Conservation (phyloP, 345 rosid genomes). For the Diplotaxis tenuifolia region DNA sequence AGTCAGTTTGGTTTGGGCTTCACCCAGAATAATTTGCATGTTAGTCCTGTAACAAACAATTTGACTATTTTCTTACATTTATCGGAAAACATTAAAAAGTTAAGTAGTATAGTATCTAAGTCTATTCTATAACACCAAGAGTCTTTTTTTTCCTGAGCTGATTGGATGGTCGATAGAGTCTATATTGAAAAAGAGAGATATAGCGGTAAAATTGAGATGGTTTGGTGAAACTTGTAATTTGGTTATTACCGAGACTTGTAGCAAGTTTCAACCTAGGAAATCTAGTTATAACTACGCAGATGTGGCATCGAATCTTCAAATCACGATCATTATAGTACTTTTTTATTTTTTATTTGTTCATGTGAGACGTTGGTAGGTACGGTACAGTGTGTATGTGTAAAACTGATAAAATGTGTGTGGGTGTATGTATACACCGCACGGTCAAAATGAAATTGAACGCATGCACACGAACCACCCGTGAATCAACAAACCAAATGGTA, state of each 20-base stretch:
- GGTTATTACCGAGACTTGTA: neutral
- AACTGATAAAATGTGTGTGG: neutral
- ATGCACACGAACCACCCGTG: conserved; percentile 29
- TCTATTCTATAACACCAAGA: too few species aligned
- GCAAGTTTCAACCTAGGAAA: conserved; percentile 15
- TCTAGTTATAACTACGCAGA: conserved; percentile 24
- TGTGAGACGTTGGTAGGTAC: conserved; percentile 32
- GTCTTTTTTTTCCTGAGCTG: too few species aligned
- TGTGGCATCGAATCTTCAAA: conserved; percentile 1
- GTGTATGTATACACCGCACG: conserved; percentile 23
- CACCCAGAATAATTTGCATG: too few species aligned
- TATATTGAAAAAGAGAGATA: too few species aligned
- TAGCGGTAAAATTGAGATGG: neutral
- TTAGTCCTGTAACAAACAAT: neutral
- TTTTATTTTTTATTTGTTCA: neutral
- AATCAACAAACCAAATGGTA: conserved; percentile 27
- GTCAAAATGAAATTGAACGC: neutral
- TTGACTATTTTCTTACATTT: too few species aligned
- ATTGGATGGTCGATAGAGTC: too few species aligned
- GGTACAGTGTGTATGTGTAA: neutral
- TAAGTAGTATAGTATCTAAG: too few species aligned
- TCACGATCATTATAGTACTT: conserved; percentile 5
- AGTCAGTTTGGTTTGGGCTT: too few species aligned
- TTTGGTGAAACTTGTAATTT: conserved; percentile 1
- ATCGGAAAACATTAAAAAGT: neutral